phyloP scores from a whole-genome alignment of 176 grass and related monocot species.

The Dactylis glomerata region DNA sequence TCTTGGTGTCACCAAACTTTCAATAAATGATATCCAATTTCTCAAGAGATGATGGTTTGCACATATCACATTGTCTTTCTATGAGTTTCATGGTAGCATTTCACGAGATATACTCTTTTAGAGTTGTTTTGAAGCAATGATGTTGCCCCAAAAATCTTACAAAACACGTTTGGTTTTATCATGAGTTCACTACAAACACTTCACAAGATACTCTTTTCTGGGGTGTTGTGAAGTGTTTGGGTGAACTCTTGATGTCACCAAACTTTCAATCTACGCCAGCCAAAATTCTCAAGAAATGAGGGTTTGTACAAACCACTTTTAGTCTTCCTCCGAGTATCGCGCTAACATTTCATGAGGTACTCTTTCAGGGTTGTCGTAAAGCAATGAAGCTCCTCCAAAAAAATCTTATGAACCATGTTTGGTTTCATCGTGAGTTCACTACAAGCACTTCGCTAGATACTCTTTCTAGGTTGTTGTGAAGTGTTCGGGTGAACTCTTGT shows the following conservation, averaged over 20 bases:
- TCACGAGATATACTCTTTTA: neutral
- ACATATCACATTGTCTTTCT: neutral
- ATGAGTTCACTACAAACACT: neutral
- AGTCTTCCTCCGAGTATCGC: neutral
- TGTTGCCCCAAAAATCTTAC: no score
- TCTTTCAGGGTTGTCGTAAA: neutral
- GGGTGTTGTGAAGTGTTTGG: neutral
- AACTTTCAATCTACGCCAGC: neutral
- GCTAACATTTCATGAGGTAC: neutral
- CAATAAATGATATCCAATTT: neutral
- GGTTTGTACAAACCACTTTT: neutral
- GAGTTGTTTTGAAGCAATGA: no score
- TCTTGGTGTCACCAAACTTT: neutral
- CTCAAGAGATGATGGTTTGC: neutral
- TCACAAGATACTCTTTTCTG: neutral
- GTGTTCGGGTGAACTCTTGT: neutral
- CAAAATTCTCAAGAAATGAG: neutral
- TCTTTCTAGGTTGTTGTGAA: neutral
- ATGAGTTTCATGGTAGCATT: neutral
- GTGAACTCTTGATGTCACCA: neutral
- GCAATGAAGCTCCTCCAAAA: neutral
- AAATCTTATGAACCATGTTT: neutral
- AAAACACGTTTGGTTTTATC: neutral
- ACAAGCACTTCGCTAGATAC: neutral
- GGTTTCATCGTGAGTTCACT: neutral